These are phyloP conservation scores for Crucihimalaya himalaica DNA, from an alignment of 345 rosid genomes.

Conservation along the genomic window DNA sequence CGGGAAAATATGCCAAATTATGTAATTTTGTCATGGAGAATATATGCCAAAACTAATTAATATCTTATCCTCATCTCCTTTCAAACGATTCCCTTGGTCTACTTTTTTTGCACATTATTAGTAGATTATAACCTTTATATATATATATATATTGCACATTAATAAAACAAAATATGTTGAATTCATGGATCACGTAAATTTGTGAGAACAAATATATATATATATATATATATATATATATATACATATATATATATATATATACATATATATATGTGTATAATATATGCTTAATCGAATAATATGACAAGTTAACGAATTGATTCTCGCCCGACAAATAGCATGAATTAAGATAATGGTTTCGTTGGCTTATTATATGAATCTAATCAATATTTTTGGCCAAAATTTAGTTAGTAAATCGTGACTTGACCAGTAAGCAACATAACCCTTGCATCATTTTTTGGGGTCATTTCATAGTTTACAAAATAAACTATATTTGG, in stretches of 20 bases:
- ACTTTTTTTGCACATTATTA: slow-evolving; percentile 13
- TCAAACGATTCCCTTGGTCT: slow-evolving; percentile 34
- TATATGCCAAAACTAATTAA: slow-evolving; percentile 40
- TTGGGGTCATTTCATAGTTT: slow-evolving; percentile 1
- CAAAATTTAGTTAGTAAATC: slow-evolving; percentile 7
- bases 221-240: not conserved
- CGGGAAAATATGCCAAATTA: slow-evolving; percentile 22
- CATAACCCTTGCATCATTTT: slow-evolving; percentile 23
- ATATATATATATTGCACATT: not conserved
- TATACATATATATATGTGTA: not conserved
- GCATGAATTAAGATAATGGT: slow-evolving; percentile 25
- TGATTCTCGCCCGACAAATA: slow-evolving; percentile 31
- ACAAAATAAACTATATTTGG: not conserved
- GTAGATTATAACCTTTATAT: not conserved
- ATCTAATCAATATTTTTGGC: slow-evolving; percentile 4
- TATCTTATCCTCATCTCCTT: slow-evolving; percentile 31
- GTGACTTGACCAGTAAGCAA: slow-evolving; percentile 32
- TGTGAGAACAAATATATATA: not conserved
- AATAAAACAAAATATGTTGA: not conserved
- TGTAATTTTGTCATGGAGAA: slow-evolving; percentile 30
- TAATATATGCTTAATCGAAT: slow-evolving; percentile 13
- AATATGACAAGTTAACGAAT: slow-evolving; percentile 31
- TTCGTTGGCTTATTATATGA: slow-evolving; percentile 19
- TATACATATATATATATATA: not conserved
- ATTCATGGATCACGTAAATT: not conserved